phyloP scores from a whole-genome alignment of 176 grass and related monocot genomes.

The Ananas comosus region DNA sequence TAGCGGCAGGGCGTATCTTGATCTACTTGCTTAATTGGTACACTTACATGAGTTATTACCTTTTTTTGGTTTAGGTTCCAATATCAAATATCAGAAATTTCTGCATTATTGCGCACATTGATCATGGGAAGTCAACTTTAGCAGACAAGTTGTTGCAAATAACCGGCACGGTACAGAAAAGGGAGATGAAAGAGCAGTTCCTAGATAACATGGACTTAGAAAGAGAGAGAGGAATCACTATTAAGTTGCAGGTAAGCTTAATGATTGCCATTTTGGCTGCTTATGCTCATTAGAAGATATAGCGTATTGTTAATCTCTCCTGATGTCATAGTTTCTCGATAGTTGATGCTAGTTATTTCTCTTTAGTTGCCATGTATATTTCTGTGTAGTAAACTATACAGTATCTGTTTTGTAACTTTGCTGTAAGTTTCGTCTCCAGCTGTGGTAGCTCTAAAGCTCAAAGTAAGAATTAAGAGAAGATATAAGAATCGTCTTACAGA shows the following conservation, averaged over 20 bases:
- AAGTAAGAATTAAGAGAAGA: no score
- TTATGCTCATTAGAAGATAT: not conserved
- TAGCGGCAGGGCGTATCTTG: not conserved
- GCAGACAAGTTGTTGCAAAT: slow-evolving; percentile 88
- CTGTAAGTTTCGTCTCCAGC: no score
- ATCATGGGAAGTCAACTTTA: slow-evolving; percentile 94
- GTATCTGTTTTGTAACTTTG: no score
- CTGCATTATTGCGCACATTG: slow-evolving; percentile 91
- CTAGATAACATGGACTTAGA: slow-evolving; percentile 98
- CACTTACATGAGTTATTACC: not conserved
- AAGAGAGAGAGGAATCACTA: slow-evolving; percentile 98
- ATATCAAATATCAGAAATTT: slow-evolving; percentile 98
- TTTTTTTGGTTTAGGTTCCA: slow-evolving; percentile 47
- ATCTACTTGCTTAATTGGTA: not conserved
- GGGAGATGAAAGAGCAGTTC: slow-evolving; percentile 98
- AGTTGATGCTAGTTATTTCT: no score
- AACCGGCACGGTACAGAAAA: slow-evolving; percentile 78
- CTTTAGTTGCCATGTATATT: no score
- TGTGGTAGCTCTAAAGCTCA: no score
- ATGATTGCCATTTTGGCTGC: not conserved
- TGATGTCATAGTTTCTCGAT: no score
- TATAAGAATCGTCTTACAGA: no score
- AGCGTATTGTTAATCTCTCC: no score
- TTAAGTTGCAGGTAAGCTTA: slow-evolving; percentile 72
- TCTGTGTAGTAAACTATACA: no score